phyloP scores from a whole-genome alignment of 2,329 filamentous ascomycete genomes.

The Colletotrichum musae region DNA sequence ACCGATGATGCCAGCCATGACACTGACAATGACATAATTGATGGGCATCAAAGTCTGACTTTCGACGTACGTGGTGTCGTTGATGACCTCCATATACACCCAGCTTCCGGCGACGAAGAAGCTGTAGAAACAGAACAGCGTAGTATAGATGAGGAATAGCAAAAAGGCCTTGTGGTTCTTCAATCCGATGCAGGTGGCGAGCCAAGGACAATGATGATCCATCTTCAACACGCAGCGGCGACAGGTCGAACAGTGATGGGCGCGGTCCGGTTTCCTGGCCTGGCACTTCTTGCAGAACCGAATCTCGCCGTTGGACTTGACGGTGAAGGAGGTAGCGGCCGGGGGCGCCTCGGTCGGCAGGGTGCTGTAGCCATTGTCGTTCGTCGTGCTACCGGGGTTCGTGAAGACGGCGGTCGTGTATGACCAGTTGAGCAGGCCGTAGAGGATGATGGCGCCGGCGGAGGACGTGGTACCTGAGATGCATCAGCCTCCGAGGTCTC shows the following conservation, averaged over 20 bases:
- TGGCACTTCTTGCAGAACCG: slow-evolving; percentile 99
- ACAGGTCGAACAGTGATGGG: slow-evolving; percentile 97
- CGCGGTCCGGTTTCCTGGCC: slow-evolving; percentile 92
- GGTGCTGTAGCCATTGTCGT: slow-evolving; percentile 80
- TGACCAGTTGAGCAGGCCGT: slow-evolving; percentile 84
- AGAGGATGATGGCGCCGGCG: slow-evolving; percentile 78
- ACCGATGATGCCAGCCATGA: slow-evolving; percentile 91
- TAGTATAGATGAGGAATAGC: slow-evolving; percentile 91
- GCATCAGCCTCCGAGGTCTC: slow-evolving; percentile 40
- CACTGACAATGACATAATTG: slow-evolving; percentile 90
- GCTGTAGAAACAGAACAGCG: slow-evolving; percentile 85
- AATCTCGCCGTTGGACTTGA: slow-evolving; percentile 89
- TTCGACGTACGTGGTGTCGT: slow-evolving; percentile 78
- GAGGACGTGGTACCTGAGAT: slow-evolving; percentile 68
- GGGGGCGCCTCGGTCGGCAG: slow-evolving; percentile 80
- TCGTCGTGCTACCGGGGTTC: slow-evolving; percentile 81
- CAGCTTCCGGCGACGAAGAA: slow-evolving; percentile 85
- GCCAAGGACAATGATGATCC: slow-evolving; percentile 99
- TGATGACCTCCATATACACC: slow-evolving; percentile 88
- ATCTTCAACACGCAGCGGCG: slow-evolving; percentile 97
- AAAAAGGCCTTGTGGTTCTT: slow-evolving; percentile 97
- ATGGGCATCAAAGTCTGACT: slow-evolving; percentile 79
- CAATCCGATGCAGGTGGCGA: slow-evolving; percentile 94
- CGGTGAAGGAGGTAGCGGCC: slow-evolving; percentile 82
- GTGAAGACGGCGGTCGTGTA: slow-evolving; percentile 97